Evolutionary conservation across 768 basidiomycete genomes (phyloP), one percentile per base, ranked within the genome.

Genomic region (Suillus lakei): DNA sequence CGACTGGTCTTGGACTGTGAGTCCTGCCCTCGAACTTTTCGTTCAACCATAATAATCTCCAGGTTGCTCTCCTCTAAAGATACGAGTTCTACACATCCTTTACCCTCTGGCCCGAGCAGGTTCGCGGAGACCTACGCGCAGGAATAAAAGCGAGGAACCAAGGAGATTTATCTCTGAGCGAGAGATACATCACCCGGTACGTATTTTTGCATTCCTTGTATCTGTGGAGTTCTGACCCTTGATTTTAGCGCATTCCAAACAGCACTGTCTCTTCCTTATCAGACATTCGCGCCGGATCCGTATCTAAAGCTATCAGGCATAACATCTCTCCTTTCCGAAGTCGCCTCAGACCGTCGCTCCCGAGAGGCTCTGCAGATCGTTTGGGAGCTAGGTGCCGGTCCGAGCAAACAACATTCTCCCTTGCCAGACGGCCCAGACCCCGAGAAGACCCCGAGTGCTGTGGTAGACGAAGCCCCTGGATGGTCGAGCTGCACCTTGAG

Each of bases 241-340:
- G 32, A 69, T 63, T 68, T 48, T 66, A 89, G 88, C 26, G 89
- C 90, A 41, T 88, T 84, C 78, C 78, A 86, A 34, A 85, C 81
- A 1, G 83, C 88, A 1, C 79, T 83, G 64, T 67, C 73, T 0
- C 80, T 89, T 5, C 83, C 82, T 0, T 63, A 76, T 28, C 73
- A 76, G 1, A 68, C 54, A 23, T 76, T 84, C 59, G 68, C 75
- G 0, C 65, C 81, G 3, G 79, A 85, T 23, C 87, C 90, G 0
- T 83, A 88, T 63, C 82, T 91, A 63, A 92, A 91, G 73, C 78
- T 85, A 0, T 86, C 89, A 0, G 91, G 91, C 4, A 85, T 92
- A 15, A 90, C 85, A 2, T 83, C 89, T 32, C 78, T 83, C 4
- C 79, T 91, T 54, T 88, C 85, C 2, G 86, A 85, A 59, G 82